A percentile compares a stretch with the other conserved stretches of the same genome.
These are phyloP conservation scores for Primulina eburnea DNA, from an alignment of 257 asterid genomes.

Conservation along the genomic window DNA sequence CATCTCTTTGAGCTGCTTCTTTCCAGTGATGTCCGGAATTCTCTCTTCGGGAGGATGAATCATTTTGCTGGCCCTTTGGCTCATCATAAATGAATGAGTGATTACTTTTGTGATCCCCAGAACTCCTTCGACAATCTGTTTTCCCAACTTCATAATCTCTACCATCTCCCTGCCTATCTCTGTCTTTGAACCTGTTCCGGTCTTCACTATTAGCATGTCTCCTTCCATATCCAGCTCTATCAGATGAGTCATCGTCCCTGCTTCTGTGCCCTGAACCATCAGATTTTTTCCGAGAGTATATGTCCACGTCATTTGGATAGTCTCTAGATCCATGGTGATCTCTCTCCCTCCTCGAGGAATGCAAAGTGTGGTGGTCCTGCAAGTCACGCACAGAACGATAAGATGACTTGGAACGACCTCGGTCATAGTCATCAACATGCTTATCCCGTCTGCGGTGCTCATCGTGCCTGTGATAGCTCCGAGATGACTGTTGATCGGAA, in stretches of 20 bases:
- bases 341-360: slow-evolving; percentile 45
- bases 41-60: slow-evolving; percentile 47
- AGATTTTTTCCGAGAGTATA: slow-evolving; percentile 44
- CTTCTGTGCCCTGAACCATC: slow-evolving; percentile 44
- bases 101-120: slow-evolving; percentile 35
- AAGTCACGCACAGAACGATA: slow-evolving; percentile 59
- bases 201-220: slow-evolving; percentile 47
- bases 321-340: slow-evolving; percentile 52
- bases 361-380: slow-evolving; percentile 33
- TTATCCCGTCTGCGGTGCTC: slow-evolving; percentile 55
- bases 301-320: slow-evolving; percentile 41
- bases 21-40: slow-evolving; percentile 45
- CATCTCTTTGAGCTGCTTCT: slow-evolving; percentile 47
- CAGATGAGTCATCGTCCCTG: slow-evolving; percentile 55
- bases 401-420: slow-evolving; percentile 58
- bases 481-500: slow-evolving; percentile 61
- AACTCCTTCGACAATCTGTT: slow-evolving; percentile 38
- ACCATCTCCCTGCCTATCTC: slow-evolving; percentile 41
- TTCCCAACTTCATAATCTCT: slow-evolving; percentile 49
- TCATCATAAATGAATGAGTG: slow-evolving; percentile 54
- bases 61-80: slow-evolving; percentile 41
- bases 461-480: slow-evolving; percentile 49
- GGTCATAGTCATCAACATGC: slow-evolving; percentile 58
- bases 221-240: slow-evolving; percentile 56
- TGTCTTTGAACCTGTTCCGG: slow-evolving; percentile 34